Evolutionary conservation across 306 rosid genomes (phyloP), one percentile per base, ranked within the genome.

Genomic region (Hippophae tibetana): DNA sequence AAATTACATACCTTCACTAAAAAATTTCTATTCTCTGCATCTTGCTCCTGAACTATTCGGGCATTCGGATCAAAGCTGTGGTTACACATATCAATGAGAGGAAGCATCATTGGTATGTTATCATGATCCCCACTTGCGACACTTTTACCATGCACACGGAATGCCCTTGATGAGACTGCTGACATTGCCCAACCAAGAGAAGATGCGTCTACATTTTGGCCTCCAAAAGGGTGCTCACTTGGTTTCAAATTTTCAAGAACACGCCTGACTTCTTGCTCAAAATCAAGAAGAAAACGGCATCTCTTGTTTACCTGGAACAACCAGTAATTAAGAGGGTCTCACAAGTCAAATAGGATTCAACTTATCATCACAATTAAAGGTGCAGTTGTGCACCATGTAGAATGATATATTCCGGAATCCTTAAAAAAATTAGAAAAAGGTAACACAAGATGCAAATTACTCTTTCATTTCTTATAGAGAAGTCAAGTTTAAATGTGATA

Each of bases 181-280:
- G 98, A 82, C 96, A 92, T 87, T 45, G 95, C 98, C 98, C 98
- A 92, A 67, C 98, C 98, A 50, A 92, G 85, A 60, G 98, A 81
- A 31, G 98, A 87, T 42, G 96, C 95, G 76, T 78, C 86, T 55
- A 92, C 89, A 64, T 74, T 78, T 81, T 76, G 93, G 53, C 85
- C 93, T 68, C 81, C 75, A 73, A 92, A 87, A 68, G 95, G 98
- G 66, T 87, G 98, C 62, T 78, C 75, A 56, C 74, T 76, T 58
- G 72, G 81, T 53, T 76, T 69, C 56, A 78, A 52, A 75, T 69
- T 74, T 41, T 58, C 88, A 67, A 85, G 78, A 67, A 67, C 62
- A 47, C 48, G 58, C 76, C 70, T 76, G 42, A 86, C 80, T 84
- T 81, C 74, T 79, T 72, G 68, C 60, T 85, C 95, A 75, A 87